These are phyloP conservation scores for Protomyces inouyei DNA, from an alignment of 1,139 yeast genomes.

Conservation along the genomic window DNA sequence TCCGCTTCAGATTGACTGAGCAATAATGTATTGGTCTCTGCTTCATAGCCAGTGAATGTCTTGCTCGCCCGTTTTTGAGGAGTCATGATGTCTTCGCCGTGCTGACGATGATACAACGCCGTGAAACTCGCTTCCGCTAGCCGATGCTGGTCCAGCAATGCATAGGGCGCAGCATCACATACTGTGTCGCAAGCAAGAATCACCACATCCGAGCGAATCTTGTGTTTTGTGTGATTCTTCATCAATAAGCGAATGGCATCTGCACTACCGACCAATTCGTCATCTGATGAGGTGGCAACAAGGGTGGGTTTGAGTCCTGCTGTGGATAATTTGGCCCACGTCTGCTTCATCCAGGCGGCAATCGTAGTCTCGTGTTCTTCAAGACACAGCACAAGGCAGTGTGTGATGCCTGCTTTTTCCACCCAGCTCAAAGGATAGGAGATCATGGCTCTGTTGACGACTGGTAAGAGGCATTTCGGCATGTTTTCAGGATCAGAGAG, in stretches of 20 bases:
- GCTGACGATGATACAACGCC: slow-evolving; percentile 24
- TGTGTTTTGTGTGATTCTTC: slow-evolving; percentile 27
- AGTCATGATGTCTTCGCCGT: slow-evolving; percentile 6
- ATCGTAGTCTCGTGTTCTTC: slow-evolving; percentile 38
- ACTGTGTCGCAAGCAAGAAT: slow-evolving; percentile 88
- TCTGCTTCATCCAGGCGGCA: slow-evolving; percentile 31
- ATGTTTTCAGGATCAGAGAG: slow-evolving; percentile 34
- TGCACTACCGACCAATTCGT: slow-evolving; percentile 45
- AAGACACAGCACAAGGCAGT: slow-evolving; percentile 52
- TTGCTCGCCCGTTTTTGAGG: slow-evolving; percentile 20
- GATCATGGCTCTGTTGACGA: slow-evolving; percentile 87
- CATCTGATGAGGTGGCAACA: slow-evolving; percentile 27
- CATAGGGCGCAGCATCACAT: slow-evolving; percentile 87
- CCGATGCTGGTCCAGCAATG: slow-evolving; percentile 76
- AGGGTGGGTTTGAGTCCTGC: slow-evolving; percentile 32
- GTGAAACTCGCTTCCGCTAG: slow-evolving; percentile 35
- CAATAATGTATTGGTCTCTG: slow-evolving; percentile 34
- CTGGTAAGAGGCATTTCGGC: slow-evolving; percentile 80
- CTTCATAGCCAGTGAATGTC: slow-evolving; percentile 28
- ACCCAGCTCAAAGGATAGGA: slow-evolving; percentile 91
- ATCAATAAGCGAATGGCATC: slow-evolving; percentile 45
- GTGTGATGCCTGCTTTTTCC: slow-evolving; percentile 71
- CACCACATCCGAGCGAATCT: slow-evolving; percentile 52
- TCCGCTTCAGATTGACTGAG: slow-evolving; percentile 27
- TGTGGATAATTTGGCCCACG: slow-evolving; percentile 24